Conservation (phyloP, 1,284 basidiomycete genomes). For the Sanghuangporus weigelae region DNA sequence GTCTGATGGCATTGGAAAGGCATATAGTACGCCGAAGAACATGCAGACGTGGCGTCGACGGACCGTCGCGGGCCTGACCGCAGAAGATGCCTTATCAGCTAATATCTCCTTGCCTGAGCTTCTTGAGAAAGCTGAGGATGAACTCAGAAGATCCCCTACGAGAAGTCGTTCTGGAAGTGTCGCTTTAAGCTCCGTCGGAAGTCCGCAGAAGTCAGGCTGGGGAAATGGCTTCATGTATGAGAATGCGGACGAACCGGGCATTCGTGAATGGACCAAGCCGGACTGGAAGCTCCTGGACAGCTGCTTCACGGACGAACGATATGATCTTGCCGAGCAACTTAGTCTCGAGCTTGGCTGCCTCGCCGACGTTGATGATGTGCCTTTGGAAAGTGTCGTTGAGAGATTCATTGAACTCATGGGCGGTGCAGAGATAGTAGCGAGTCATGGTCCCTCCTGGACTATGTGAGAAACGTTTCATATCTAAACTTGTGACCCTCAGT, state of each 20-base stretch:
- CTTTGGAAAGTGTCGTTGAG: slow-evolving; percentile 47
- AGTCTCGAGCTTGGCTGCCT: slow-evolving; percentile 31
- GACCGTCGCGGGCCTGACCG: slow-evolving; percentile 41
- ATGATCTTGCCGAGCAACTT: slow-evolving; percentile 36
- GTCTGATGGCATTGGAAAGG: slow-evolving; percentile 32
- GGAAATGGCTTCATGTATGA: slow-evolving; percentile 8
- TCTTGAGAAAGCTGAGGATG: slow-evolving; percentile 52
- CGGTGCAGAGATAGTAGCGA: slow-evolving; percentile 33
- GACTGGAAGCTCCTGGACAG: slow-evolving; percentile 71
- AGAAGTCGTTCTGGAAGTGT: slow-evolving; percentile 12
- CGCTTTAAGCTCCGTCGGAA: neutral
- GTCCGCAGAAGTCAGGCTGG: slow-evolving; percentile 3
- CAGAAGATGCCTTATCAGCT: slow-evolving; percentile 50
- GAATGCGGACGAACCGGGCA: slow-evolving; percentile 10
- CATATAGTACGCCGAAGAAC: slow-evolving; percentile 21
- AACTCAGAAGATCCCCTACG: slow-evolving; percentile 31
- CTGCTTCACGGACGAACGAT: slow-evolving; percentile 67
- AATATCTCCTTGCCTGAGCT: slow-evolving; percentile 48
- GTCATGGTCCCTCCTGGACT: slow-evolving; percentile 45
- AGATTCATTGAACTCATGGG: slow-evolving; percentile 47
- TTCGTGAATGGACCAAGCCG: slow-evolving; percentile 56
- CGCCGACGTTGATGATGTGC: slow-evolving; percentile 45
- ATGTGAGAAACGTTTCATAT: slow-evolving; percentile 34
- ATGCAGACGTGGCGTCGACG: slow-evolving; percentile 26
- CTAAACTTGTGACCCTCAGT: slow-evolving; percentile 9